Evolutionary conservation across 2,329 filamentous ascomycete genomes (phyloP).

Genomic region (Aotearoamyces nothofagi): DNA sequence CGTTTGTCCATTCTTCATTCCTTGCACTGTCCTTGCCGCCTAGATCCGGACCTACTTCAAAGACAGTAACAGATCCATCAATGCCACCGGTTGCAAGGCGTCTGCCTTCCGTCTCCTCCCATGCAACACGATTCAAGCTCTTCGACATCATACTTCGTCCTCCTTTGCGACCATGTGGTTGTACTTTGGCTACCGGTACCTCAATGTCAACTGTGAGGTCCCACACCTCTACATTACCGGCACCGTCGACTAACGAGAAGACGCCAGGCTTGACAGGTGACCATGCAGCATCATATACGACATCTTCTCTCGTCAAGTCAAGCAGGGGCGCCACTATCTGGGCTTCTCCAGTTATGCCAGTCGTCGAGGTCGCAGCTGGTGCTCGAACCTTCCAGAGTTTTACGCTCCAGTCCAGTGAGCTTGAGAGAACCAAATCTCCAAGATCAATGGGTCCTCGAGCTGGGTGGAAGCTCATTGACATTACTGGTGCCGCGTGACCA

Average conservation of each 20-base stretch:
- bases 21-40: slow-evolving; percentile 74
- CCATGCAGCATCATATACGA: slow-evolving; percentile 94
- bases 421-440: slow-evolving; percentile 83
- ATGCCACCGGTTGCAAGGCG: slow-evolving; percentile 81
- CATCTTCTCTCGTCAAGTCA: slow-evolving; percentile 85
- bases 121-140: slow-evolving; percentile 86
- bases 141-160: slow-evolving; percentile 58
- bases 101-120: slow-evolving; percentile 83
- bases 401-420: slow-evolving; percentile 90
- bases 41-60: slow-evolving; percentile 72
- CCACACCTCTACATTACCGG: slow-evolving; percentile 86
- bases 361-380: slow-evolving; percentile 54
- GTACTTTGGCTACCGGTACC: slow-evolving; percentile 71
- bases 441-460: slow-evolving; percentile 85
- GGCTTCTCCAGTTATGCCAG: slow-evolving; percentile 26
- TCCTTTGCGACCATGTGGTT: slow-evolving; percentile 50
- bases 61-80: slow-evolving; percentile 79
- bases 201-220: slow-evolving; percentile 87
- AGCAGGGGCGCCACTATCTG: slow-evolving; percentile 58
- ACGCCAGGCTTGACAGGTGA: slow-evolving; percentile 87
- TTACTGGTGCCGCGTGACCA: slow-evolving; percentile 85
- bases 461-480: slow-evolving; percentile 92
- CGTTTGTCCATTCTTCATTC: slow-evolving; percentile 80
- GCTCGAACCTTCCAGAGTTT: slow-evolving; percentile 92
- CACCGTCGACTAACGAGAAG: slow-evolving; percentile 88